phyloP scores from a whole-genome alignment of 2,329 filamentous ascomycete genomes.

The Paecilomyces dactylethromorphus region DNA sequence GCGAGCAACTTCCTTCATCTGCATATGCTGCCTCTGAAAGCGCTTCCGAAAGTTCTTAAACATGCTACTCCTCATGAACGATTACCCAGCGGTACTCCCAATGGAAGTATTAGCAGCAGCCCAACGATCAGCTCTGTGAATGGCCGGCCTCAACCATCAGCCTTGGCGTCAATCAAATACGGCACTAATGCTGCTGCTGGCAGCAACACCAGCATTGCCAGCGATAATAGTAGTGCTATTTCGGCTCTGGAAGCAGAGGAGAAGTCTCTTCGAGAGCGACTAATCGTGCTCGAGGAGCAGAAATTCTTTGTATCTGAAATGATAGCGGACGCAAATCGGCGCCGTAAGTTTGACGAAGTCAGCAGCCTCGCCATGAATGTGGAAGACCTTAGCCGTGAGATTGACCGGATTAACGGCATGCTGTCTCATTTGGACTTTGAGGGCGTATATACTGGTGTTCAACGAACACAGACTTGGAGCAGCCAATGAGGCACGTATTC shows the following conservation, averaged over 20 bases:
- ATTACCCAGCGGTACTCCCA: slow-evolving; percentile 14
- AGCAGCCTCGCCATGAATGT: slow-evolving; percentile 70
- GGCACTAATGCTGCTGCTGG: slow-evolving; percentile 44
- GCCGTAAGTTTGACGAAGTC: slow-evolving; percentile 80
- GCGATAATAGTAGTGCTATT: slow-evolving; percentile 50
- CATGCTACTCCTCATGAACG: slow-evolving; percentile 51
- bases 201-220: slow-evolving; percentile 47
- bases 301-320: slow-evolving; percentile 83
- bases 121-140: slow-evolving; percentile 9
- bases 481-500: background rate
- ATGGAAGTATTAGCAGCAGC: slow-evolving; percentile 15
- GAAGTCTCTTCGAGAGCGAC: slow-evolving; percentile 68
- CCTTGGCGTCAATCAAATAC: slow-evolving; percentile 55
- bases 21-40: slow-evolving; percentile 83
- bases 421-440: slow-evolving; percentile 62
- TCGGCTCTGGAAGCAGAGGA: slow-evolving; percentile 74
- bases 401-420: slow-evolving; percentile 59
- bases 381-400: slow-evolving; percentile 75
- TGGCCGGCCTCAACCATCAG: slow-evolving; percentile 29
- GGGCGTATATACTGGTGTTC: slow-evolving; percentile 36
- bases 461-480: background rate
- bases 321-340: slow-evolving; percentile 68
- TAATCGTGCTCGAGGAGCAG: slow-evolving; percentile 86
- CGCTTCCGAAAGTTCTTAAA: slow-evolving; percentile 61
- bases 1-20: slow-evolving; percentile 78